Percentiles rank a stretch among this genome's conserved stretches.
Evolutionary conservation across 352 stramenopile species (phyloP).

Genomic region (Globisporangium sylvaticum): DNA sequence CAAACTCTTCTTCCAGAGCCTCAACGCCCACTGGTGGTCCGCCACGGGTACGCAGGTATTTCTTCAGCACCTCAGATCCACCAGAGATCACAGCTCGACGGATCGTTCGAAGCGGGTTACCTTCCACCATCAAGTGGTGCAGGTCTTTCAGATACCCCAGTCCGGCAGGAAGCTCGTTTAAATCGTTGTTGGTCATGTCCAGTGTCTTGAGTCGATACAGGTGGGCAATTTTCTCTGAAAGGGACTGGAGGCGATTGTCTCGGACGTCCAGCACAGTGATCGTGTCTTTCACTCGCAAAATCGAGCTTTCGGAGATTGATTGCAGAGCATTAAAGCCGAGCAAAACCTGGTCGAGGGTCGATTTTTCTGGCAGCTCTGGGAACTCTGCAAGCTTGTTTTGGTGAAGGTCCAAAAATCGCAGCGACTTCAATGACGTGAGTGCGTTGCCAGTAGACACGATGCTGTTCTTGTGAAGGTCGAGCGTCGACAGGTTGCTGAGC

Average conservation of each 20-base stretch:
- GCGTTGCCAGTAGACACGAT: slow-evolving; percentile 31
- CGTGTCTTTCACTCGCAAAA: slow-evolving; percentile 53
- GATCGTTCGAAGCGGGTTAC: slow-evolving; percentile 75
- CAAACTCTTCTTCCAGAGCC: slow-evolving; percentile 59
- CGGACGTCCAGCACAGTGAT: slow-evolving; percentile 73
- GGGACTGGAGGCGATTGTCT: slow-evolving; percentile 69
- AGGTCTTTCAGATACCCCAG: slow-evolving; percentile 77
- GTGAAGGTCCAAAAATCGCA: slow-evolving; percentile 69
- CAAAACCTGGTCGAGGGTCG: slow-evolving; percentile 64
- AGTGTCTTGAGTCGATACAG: slow-evolving; percentile 76
- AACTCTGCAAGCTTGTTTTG: slow-evolving; percentile 70
- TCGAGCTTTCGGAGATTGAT: slow-evolving; percentile 37
- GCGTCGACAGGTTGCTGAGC: slow-evolving; percentile 40
- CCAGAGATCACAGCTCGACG: slow-evolving; percentile 56
- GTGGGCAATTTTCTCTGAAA: slow-evolving; percentile 56
- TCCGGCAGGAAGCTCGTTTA: slow-evolving; percentile 61
- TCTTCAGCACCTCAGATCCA: slow-evolving; percentile 72
- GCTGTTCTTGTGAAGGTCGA: slow-evolving; percentile 78
- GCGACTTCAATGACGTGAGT: slow-evolving; percentile 26
- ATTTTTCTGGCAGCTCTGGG: slow-evolving; percentile 41
- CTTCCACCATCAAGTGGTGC: slow-evolving; percentile 68
- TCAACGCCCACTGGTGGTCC: slow-evolving; percentile 57
- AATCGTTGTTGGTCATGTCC: slow-evolving; percentile 82
- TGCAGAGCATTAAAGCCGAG: slow-evolving; percentile 67
- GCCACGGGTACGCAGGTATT: slow-evolving; percentile 76